Percentiles rank a stretch among this genome's conserved stretches.
phyloP scores from a whole-genome alignment of 1,139 yeast genomes.

The Pneumocystis oryctolagi region DNA sequence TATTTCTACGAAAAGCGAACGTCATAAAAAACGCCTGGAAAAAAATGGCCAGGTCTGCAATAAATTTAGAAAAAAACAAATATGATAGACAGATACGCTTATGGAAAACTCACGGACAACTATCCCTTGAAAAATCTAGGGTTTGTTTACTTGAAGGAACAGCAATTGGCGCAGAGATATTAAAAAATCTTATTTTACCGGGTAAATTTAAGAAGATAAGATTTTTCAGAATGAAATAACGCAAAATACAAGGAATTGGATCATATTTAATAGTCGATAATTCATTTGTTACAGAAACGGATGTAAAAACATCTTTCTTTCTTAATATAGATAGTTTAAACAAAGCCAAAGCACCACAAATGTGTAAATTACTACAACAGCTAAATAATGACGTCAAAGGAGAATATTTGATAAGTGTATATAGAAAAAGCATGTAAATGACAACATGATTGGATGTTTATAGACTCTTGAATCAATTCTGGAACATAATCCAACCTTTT shows the following conservation, averaged over 20 bases:
- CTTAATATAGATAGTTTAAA: conserved; percentile 36
- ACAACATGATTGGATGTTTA: conserved; percentile 10
- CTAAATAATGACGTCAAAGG: conserved; percentile 49
- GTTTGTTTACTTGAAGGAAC: conserved; percentile 51
- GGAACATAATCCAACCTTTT: conserved; percentile 23
- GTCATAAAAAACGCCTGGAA: neutral
- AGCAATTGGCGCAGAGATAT: conserved; percentile 48
- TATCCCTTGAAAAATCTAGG: conserved; percentile 40
- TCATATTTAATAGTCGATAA: conserved; percentile 45
- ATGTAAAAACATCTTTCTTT: conserved; percentile 50
- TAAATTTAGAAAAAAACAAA: conserved; percentile 19
- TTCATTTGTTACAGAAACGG: conserved; percentile 28
- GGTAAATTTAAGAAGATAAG: conserved; percentile 28
- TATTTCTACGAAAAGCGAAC: neutral
- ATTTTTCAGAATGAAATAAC: conserved; percentile 7
- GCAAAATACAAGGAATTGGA: conserved; percentile 31
- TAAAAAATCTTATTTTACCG: conserved; percentile 68
- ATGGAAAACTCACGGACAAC: conserved; percentile 76
- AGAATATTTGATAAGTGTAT: conserved; percentile 20
- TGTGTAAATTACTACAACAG: conserved; percentile 34
- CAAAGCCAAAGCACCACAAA: conserved; percentile 27
- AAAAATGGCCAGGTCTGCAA: neutral
- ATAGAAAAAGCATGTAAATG: conserved; percentile 15
- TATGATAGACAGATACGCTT: conserved; percentile 82
- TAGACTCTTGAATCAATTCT: conserved; percentile 8